Percentiles rank a stretch among this genome's conserved stretches.
Conservation (phyloP, 169 alveolate species). For the Pseudocohnilembus persalinus region DNA sequence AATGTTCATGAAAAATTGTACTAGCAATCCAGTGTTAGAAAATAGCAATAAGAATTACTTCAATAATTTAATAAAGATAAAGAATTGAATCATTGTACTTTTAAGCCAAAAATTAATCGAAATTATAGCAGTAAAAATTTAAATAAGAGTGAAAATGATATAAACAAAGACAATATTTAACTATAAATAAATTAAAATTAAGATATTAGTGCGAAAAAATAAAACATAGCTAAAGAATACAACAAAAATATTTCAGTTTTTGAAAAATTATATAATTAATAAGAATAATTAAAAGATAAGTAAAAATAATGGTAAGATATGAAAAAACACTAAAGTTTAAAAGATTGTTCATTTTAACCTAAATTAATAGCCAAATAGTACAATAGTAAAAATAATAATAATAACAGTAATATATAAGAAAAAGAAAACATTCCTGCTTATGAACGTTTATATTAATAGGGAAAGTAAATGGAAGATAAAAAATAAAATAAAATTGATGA, state of each 20-base stretch:
- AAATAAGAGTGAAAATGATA: too few relatives aligned
- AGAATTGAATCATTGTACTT: neutral
- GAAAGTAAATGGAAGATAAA: neutral
- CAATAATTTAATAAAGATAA: neutral
- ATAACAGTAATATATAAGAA: too few relatives aligned
- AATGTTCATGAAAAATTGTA: neutral
- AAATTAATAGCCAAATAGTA: neutral
- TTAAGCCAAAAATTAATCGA: neutral
- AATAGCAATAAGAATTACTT: neutral
- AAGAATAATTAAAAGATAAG: neutral
- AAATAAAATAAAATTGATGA: too few relatives aligned
- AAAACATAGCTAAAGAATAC: neutral
- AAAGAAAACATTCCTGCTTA: neutral
- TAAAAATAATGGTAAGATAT: neutral
- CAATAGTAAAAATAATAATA: too few relatives aligned
- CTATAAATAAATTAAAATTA: too few relatives aligned
- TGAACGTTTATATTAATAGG: neutral
- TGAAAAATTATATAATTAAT: neutral
- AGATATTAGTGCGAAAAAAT: neutral
- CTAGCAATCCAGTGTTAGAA: neutral
- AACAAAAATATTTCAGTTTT: neutral
- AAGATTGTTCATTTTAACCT: neutral
- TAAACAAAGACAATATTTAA: too few relatives aligned
- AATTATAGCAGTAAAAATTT: too few relatives aligned
- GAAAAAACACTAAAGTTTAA: too few relatives aligned